These are phyloP conservation scores for Fusarium buxicola DNA, from an alignment of 2,329 filamentous ascomycete species.

Conservation along the genomic window DNA sequence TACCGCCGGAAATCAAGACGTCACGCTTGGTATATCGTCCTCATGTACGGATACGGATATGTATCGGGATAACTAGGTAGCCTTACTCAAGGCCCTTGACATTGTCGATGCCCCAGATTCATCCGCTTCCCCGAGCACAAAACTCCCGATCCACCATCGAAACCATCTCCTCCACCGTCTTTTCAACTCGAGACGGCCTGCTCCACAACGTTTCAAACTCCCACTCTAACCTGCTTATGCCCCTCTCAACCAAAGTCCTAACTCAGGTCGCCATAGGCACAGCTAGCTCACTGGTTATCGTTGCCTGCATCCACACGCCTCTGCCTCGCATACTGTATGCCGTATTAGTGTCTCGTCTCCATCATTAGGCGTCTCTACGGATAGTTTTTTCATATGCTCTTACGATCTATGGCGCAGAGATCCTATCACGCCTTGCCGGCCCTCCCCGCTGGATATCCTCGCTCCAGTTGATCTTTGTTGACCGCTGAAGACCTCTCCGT, in stretches of 20 bases:
- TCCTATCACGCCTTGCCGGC: slow-evolving; percentile 14
- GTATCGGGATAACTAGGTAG: too few relatives aligned
- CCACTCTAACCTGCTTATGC: not conserved
- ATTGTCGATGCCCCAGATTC: too few relatives aligned
- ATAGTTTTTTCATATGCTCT: not conserved
- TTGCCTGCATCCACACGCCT: slow-evolving; percentile 6
- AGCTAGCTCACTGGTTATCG: slow-evolving; percentile 1
- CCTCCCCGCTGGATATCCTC: slow-evolving; percentile 7
- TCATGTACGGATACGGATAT: too few relatives aligned
- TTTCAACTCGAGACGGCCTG: slow-evolving; percentile 26
- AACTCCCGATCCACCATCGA: slow-evolving; percentile 19
- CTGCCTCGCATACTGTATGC: slow-evolving; percentile 11
- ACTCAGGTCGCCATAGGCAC: not conserved
- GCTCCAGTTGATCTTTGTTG: slow-evolving; percentile 3
- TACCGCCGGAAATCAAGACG: too few relatives aligned
- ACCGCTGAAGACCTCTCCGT: not conserved
- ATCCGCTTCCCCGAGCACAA: slow-evolving; percentile 11
- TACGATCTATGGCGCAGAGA: not conserved
- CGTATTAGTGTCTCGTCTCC: not conserved
- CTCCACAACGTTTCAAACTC: slow-evolving; percentile 19
- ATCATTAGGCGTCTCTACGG: not conserved
- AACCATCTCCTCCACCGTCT: slow-evolving; percentile 35
- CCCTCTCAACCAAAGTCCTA: slow-evolving; percentile 10
- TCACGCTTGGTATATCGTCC: too few relatives aligned
- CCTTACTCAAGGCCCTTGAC: too few relatives aligned